Percentiles rank a stretch among this genome's conserved stretches.
Evolutionary conservation across 306 rosid species (phyloP).

Genomic region (Luffa aegyptiaca): DNA sequence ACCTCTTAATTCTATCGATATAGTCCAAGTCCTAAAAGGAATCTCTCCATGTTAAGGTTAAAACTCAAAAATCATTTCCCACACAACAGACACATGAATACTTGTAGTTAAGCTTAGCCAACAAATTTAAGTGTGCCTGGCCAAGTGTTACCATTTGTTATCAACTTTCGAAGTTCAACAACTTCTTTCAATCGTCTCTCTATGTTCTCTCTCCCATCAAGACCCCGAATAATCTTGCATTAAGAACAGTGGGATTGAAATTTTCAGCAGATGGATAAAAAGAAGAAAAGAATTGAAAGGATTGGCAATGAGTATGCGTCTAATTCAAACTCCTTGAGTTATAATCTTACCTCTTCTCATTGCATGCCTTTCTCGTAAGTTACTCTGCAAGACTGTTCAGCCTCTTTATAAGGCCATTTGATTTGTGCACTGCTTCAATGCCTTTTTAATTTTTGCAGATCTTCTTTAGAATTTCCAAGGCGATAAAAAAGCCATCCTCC

Average conservation of each 20-base stretch:
- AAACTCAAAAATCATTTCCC: not conserved
- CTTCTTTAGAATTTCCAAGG: conserved; percentile 62
- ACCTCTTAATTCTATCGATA: not conserved
- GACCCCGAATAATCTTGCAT: conserved; percentile 45
- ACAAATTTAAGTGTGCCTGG: not conserved
- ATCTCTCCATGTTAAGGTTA: not conserved
- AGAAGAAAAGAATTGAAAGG: not conserved
- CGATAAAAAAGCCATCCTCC: conserved; percentile 68
- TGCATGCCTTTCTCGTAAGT: conserved; percentile 36
- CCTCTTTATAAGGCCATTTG: conserved; percentile 55
- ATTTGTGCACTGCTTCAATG: conserved; percentile 37
- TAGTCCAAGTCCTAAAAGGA: not conserved
- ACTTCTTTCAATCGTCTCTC: conserved; percentile 74
- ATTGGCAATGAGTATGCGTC: not conserved
- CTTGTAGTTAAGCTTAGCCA: not conserved
- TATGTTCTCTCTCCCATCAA: conserved; percentile 31
- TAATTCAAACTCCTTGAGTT: not conserved
- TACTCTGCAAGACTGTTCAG: conserved; percentile 63
- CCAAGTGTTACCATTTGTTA: not conserved
- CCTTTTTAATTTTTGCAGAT: conserved; percentile 50
- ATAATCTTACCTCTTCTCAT: conserved; percentile 55
- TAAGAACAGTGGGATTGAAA: not conserved
- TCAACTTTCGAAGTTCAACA: conserved; percentile 43
- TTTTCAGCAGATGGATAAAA: not conserved
- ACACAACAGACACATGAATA: not conserved